A percentile compares a stretch with the other conserved stretches of the same genome.
These are phyloP conservation scores for Centrapalus pauciflorus DNA, from an alignment of 129 eudicot species.

Conservation along the genomic window DNA sequence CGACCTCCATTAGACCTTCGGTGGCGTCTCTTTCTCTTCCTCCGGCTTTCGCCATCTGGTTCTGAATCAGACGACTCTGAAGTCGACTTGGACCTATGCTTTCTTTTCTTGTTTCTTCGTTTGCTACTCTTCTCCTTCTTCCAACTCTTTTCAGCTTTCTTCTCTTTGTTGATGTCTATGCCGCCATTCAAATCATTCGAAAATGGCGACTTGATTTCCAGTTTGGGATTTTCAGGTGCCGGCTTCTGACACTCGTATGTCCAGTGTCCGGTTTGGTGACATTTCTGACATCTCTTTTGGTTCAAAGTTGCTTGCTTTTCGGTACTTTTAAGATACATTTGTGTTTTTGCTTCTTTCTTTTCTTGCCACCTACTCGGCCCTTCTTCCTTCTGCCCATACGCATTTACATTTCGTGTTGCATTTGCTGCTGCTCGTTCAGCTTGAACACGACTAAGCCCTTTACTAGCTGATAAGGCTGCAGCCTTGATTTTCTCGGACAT, in stretches of 20 bases:
- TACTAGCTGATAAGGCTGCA: conserved; percentile 79
- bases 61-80: conserved; percentile 68
- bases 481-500: conserved; percentile 75
- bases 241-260: conserved; percentile 91
- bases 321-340: conserved; percentile 90
- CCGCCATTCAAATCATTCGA: conserved; percentile 44
- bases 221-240: conserved; percentile 61
- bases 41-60: conserved; percentile 46
- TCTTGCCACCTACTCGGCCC: conserved; percentile 99
- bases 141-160: conserved; percentile 29
- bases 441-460: conserved; percentile 95
- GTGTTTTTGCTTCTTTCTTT: conserved; percentile 89
- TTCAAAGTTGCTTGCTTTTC: conserved; percentile 88
- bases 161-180: conserved; percentile 37
- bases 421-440: conserved; percentile 94
- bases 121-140: conserved; percentile 45
- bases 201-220: conserved; percentile 40
- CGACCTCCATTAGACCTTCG: conserved; percentile 35
- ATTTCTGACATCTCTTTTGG: conserved; percentile 89
- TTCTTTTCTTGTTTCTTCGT: conserved; percentile 37
- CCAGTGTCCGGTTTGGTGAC: conserved; percentile 81
- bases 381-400: conserved; percentile 98
- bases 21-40: conserved; percentile 56
- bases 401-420: conserved; percentile 93
- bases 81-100: conserved; percentile 53